Percentiles rank a stretch among this genome's conserved stretches.
These are phyloP conservation scores for Crithidia bombi DNA, from an alignment of 208 protist genomes.

Conservation along the genomic window DNA sequence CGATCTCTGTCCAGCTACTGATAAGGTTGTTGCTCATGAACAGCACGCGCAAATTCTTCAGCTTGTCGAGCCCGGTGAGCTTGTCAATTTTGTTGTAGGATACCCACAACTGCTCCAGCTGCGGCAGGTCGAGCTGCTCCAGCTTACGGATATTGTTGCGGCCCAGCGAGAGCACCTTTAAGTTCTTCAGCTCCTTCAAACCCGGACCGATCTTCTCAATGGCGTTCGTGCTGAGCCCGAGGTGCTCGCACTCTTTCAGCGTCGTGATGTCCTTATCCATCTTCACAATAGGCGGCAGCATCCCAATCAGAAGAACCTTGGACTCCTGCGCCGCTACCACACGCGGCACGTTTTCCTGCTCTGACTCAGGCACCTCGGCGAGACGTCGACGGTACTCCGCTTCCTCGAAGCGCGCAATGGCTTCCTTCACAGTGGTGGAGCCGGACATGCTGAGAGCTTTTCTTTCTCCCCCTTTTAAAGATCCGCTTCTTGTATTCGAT, in stretches of 20 bases:
- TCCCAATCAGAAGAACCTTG: slow-evolving; percentile 87
- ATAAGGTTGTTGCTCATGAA: slow-evolving; percentile 97
- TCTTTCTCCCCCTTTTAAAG: neutral
- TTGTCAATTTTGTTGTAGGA: slow-evolving; percentile 97
- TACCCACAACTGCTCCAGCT: slow-evolving; percentile 95
- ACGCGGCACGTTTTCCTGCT: slow-evolving; percentile 59
- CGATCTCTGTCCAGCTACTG: slow-evolving; percentile 94
- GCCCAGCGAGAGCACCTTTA: slow-evolving; percentile 94
- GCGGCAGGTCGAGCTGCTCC: slow-evolving; percentile 93
- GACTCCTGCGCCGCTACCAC: slow-evolving; percentile 82
- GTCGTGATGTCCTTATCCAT: slow-evolving; percentile 93
- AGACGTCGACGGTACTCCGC: slow-evolving; percentile 67
- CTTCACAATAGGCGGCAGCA: slow-evolving; percentile 93
- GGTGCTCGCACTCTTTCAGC: slow-evolving; percentile 89
- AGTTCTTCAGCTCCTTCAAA: slow-evolving; percentile 90
- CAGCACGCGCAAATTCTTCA: slow-evolving; percentile 90
- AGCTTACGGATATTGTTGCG: slow-evolving; percentile 96
- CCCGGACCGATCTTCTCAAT: slow-evolving; percentile 95
- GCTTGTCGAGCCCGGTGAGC: slow-evolving; percentile 93
- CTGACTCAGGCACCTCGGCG: slow-evolving; percentile 43
- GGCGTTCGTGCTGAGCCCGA: slow-evolving; percentile 93
- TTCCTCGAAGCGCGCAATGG: slow-evolving; percentile 82
- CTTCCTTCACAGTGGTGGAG: slow-evolving; percentile 79
- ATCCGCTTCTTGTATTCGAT: neutral
- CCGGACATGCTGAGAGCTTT: slow-evolving; percentile 39